These are phyloP conservation scores for Volvox carteri DNA, from an alignment of 163 green algal genomes.

Conservation along the genomic window DNA sequence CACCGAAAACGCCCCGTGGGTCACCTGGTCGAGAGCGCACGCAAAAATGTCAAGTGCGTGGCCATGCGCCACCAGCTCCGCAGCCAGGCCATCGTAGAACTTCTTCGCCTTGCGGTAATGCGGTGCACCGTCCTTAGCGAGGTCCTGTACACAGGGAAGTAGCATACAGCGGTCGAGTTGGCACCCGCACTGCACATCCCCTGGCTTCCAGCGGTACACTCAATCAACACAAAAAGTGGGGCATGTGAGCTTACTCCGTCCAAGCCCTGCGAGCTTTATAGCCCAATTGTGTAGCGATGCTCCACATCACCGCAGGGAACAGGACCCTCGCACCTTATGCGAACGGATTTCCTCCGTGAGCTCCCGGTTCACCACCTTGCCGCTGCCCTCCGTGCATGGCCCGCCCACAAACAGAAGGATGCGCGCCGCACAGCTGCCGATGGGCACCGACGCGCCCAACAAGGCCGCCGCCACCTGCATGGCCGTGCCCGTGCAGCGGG, in stretches of 20 bases:
- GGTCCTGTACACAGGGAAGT: slow-evolving; percentile 73
- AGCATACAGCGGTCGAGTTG: no score
- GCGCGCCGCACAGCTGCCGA: slow-evolving; percentile 79
- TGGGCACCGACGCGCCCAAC: slow-evolving; percentile 81
- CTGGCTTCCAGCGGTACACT: no score
- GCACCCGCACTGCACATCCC: no score
- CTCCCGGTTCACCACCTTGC: slow-evolving; percentile 92
- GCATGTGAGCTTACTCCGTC: no score
- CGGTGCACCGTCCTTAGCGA: slow-evolving; percentile 90
- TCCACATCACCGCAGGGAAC: no score
- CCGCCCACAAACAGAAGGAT: slow-evolving; percentile 95
- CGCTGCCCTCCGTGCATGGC: slow-evolving; percentile 91
- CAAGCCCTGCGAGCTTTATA: no score
- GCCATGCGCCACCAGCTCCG: slow-evolving; percentile 87
- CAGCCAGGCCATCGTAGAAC: slow-evolving; percentile 91
- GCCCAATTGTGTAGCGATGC: no score
- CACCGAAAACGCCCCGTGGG: not conserved
- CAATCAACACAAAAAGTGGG: no score
- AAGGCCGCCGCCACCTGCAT: slow-evolving; percentile 90
- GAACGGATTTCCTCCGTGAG: slow-evolving; percentile 93
- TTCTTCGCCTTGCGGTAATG: slow-evolving; percentile 90
- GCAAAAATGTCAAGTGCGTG: slow-evolving; percentile 97
- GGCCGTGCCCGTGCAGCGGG: slow-evolving; percentile 94
- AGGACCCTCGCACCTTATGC: slow-evolving; percentile 81
- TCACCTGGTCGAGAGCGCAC: slow-evolving; percentile 96